A percentile compares a stretch with the other conserved stretches of the same genome.
Conservation (phyloP, 345 rosid genomes). For the Xanthoceras sorbifolium region DNA sequence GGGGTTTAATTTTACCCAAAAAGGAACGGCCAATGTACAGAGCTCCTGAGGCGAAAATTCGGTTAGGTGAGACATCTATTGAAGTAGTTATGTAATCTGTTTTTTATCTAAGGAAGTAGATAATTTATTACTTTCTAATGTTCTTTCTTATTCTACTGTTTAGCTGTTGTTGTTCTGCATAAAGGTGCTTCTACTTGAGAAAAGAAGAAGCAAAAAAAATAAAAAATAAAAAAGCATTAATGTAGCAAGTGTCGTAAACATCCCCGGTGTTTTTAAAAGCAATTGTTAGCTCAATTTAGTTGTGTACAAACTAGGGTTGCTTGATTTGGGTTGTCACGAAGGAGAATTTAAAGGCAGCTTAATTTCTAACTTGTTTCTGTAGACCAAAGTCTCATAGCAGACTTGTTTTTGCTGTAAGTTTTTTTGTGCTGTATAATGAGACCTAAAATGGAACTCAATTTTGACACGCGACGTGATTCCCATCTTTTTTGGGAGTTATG, state of each 20-base stretch:
- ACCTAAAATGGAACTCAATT: background rate
- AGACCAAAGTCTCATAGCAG: background rate
- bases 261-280: background rate
- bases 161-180: background rate
- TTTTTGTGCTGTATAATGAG: background rate
- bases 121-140: background rate
- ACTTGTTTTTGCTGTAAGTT: background rate
- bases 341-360: background rate
- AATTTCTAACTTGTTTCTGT: background rate
- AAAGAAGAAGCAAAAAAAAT: too few species aligned
- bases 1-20: constrained; percentile 39
- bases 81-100: background rate
- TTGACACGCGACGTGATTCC: background rate
- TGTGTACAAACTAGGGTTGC: background rate
- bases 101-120: background rate
- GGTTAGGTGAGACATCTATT: constrained; percentile 39
- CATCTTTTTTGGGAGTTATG: background rate
- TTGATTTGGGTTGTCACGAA: background rate
- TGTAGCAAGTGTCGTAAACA: background rate
- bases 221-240: background rate
- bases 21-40: constrained; percentile 53
- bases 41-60: constrained; percentile 55
- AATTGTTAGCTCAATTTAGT: background rate
- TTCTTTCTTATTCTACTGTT: background rate
- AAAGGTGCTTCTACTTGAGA: too few species aligned